Base-by-base conservation (phyloP, 768 basidiomycete species). In the Cytidiella melzeri region DNA sequence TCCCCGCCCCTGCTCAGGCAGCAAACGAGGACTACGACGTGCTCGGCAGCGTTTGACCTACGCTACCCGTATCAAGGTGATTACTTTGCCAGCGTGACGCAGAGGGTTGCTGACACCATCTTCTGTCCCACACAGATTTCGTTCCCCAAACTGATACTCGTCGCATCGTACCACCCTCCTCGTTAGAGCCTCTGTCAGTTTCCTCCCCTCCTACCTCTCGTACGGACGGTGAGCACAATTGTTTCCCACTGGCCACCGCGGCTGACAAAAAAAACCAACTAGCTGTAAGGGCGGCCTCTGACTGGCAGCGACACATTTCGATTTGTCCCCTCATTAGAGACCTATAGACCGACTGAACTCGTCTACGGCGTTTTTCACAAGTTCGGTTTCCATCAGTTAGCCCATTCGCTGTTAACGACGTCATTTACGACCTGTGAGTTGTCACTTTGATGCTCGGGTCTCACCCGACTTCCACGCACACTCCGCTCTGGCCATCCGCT, bases 371-470 rank as follows among this genome's bases (percentile, higher is more conserved):
- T 30, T 46, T 27, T 20, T 18, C 9, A 10, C 13, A 21, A 24
- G 18, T 30, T 45, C 39, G 24, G 18, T 20, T 25, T n/a, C 38
- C 41, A 13, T 27, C 37, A 5, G 38, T 27, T 21, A 41, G 5
- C 41, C 21, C 27, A 13, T 13, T 40, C 45, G 46, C 38, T 36
- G 13, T n/a, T 47, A 28, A 47, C 45, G 46, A 53, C 51, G 52
- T 53, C 43, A 53, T 46, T 53, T 28, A 53, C 52, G 46, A 47
- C 30, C 47, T 26, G 52, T 53, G 37, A 48, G 52, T 53, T 20
- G 20, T 34, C 41, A 25, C 26, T 23, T 30, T 25, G 38, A 37
- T 34, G 25, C 41, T 19, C 52, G 52, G 52, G 45, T 53, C 52
- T 53, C 45, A 30, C 46, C 41, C 40, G 36, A 45, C 19, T 36